These are phyloP conservation scores for Xerocomus spinulosus DNA, from an alignment of 768 basidiomycete genomes.

Conservation along the genomic window DNA sequence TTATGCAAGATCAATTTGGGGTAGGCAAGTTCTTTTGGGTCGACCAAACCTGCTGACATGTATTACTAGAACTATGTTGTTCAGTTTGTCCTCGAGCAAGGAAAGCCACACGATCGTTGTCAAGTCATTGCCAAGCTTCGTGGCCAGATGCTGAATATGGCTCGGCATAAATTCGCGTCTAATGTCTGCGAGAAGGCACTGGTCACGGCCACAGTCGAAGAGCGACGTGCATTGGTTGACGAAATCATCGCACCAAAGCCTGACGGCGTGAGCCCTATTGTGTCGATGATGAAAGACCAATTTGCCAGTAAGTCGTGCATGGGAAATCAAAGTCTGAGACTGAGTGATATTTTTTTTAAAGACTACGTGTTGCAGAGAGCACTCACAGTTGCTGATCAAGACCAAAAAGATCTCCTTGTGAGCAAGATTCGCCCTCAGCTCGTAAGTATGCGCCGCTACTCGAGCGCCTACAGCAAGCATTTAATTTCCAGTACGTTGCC, in stretches of 20 bases:
- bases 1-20: conserved; percentile 92
- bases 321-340: background rate
- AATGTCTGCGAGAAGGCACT: conserved; percentile 95
- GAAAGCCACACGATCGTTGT: conserved; percentile 61
- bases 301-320: conserved; percentile 67
- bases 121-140: conserved; percentile 64
- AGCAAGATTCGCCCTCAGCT: conserved; percentile 63
- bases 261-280: conserved; percentile 62
- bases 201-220: conserved; percentile 56
- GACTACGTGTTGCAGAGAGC: conserved; percentile 87
- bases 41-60: too few relatives aligned
- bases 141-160: conserved; percentile 75
- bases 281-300: conserved; percentile 81
- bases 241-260: conserved; percentile 68
- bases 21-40: conserved; percentile 51
- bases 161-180: conserved; percentile 89
- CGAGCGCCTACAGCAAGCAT: conserved; percentile 75
- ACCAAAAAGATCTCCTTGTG: conserved; percentile 66
- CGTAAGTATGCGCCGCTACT: conserved; percentile 63
- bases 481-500: conserved; percentile 64
- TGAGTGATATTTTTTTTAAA: conserved; percentile 34
- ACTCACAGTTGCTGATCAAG: conserved; percentile 59
- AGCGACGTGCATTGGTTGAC: conserved; percentile 66
- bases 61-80: conserved; percentile 97
- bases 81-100: conserved; percentile 87